Evolutionary conservation across 331 rosid genomes (phyloP), one percentile per base, ranked within the genome.

Genomic region (Cydonia oblonga): DNA sequence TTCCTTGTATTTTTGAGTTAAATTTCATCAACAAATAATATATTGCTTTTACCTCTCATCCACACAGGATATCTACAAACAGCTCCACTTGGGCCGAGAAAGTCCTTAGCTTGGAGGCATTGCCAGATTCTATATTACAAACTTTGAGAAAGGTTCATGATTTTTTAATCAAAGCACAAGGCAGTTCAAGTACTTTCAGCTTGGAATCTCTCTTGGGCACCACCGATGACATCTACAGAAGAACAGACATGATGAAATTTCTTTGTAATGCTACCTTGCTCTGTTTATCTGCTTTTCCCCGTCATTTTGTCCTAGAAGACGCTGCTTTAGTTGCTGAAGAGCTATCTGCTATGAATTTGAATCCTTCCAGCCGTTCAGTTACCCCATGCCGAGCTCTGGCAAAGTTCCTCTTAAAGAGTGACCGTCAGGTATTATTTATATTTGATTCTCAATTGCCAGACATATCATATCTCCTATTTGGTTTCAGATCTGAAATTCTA

Each of bases 371-470:
- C 82, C 60, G 70, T 73, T 53, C 80, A 75, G 90, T 73, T 80
- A 91, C 97, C 30, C 97, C 97, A 10, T 90, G 96, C 75, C 92
- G 89, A 63, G 80, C 89, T 75, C 85, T 93, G 63, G 97, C 98
- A 32, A 93, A 89, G 85, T 76, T 69, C 72, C 91, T 93, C 68
- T 81, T 93, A 64, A 93, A 93, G 85, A 81, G 79, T 82, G 98
- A 93, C 79, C 82, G 97, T 28, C 92, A 89, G 95, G 98, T 93
- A 85, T 28, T 53, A 62, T 56, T 56, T 66, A 22, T 62, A 3
- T 54, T 73, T 8, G 35, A 74, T 8, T 26, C 29, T 18, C 23
- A 33, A n/a, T 18, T 52, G 6, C 24, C 22, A 16, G 56, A 29
- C 56, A 14, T 29, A 26, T n/a, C 4, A 58, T 65, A 20, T 15